These are phyloP conservation scores for Aspergillus ostianus DNA, from an alignment of 495 filamentous ascomycete species.

Conservation along the genomic window DNA sequence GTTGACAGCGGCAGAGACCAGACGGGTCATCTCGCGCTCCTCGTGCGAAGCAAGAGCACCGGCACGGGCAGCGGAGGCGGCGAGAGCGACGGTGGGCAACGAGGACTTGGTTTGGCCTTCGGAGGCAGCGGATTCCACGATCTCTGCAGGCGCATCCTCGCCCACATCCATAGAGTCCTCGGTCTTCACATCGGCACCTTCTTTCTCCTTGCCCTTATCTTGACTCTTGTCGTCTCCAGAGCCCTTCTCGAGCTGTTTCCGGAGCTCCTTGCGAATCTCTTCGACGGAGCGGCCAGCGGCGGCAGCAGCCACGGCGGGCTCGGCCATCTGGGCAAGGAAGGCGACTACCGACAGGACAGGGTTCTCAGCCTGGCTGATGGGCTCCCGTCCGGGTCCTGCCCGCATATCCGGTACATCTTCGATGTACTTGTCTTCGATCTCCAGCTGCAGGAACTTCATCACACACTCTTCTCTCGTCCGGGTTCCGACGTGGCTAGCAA, in stretches of 20 bases:
- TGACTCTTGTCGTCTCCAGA: constrained; percentile 29
- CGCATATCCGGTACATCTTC: constrained; percentile 70
- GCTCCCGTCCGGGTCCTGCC: constrained; percentile 69
- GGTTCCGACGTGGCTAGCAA: constrained; percentile 86
- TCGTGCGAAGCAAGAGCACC: constrained; percentile 89
- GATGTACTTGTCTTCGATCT: constrained; percentile 86
- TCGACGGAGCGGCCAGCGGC: constrained; percentile 82
- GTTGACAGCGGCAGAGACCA: constrained; percentile 83
- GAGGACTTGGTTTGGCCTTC: constrained; percentile 41
- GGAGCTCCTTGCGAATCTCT: constrained; percentile 73
- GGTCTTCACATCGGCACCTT: constrained; percentile 52
- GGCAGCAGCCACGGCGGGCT: constrained; percentile 83
- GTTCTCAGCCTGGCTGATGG: constrained; percentile 87
- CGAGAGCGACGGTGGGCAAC: constrained; percentile 76
- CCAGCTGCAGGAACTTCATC: constrained; percentile 87
- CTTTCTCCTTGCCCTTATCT: constrained; percentile 55
- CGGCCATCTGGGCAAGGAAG: constrained; percentile 84
- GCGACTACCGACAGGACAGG: constrained; percentile 92
- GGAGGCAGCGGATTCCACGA: constrained; percentile 18
- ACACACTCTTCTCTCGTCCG: constrained; percentile 96
- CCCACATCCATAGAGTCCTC: constrained; percentile 73
- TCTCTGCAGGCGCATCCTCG: constrained; percentile 27
- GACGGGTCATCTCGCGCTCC: constrained; percentile 91
- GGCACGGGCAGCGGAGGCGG: constrained; percentile 78
- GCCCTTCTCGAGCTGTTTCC: constrained; percentile 67